phyloP scores from a whole-genome alignment of 192 early-diverging fungal species.

The Coemansia sp. region DNA sequence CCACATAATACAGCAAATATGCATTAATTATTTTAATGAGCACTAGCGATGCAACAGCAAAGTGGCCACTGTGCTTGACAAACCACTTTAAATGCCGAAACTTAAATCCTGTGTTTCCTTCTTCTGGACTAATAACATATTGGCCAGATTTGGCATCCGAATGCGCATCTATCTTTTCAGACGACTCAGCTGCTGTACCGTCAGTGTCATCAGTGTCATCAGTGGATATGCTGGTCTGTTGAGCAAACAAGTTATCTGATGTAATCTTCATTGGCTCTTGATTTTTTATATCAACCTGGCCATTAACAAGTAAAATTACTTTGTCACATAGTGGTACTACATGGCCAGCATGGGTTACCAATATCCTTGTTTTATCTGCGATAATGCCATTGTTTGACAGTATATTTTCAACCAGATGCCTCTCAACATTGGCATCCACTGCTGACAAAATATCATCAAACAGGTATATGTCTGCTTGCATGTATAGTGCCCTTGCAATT shows the following conservation, averaged over 20 bases:
- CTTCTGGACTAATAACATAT: not conserved
- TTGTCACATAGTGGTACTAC: constrained; percentile 30
- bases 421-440: constrained; percentile 22
- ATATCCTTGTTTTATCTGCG: constrained; percentile 30
- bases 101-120: not conserved
- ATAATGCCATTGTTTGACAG: constrained; percentile 12
- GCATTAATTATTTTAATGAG: not conserved
- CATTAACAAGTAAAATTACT: constrained; percentile 15
- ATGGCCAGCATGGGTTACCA: constrained; percentile 41
- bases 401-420: not conserved
- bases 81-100: not conserved
- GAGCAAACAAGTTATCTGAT: not conserved
- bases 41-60: not conserved
- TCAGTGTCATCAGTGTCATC: too few relatives aligned
- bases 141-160: not conserved
- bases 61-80: not conserved
- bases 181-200: too few relatives aligned
- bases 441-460: constrained; percentile 42
- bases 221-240: not conserved
- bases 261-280: not conserved
- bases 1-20: not conserved
- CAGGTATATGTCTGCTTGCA: constrained; percentile 58
- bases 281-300: not conserved
- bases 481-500: constrained; percentile 63
- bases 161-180: too few relatives aligned